Evolutionary conservation across 1,139 yeast genomes (phyloP), one percentile per base, ranked within the genome.

Genomic region (Saccharomyces pastorianus): DNA sequence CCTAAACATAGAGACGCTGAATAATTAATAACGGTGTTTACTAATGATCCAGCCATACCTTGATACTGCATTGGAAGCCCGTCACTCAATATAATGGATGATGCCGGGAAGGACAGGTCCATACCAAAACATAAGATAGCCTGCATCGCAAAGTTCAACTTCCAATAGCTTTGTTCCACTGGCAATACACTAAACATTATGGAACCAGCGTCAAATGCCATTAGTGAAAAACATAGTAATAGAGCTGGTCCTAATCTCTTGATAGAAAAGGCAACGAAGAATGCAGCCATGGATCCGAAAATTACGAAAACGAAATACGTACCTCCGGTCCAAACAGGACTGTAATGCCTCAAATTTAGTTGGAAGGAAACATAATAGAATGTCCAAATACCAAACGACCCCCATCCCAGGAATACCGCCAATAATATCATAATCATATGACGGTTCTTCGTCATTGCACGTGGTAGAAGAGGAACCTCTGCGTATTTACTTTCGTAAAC

Each of bases 1-100:
- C 82, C 83, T 48, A 80, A 69, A 52, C 78, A 75, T 6, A 81
- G 64, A 0, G 83, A 77, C 58, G 78, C 81, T 1, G 82, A 77
- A 59, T 80, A 80, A 62, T 79, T 80, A 14, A 78, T 74, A 56
- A 79, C 77, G 0, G 85, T 81, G 26, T 80, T 71, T 1, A 80
- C 81, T 54, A 80, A 66, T 1, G 83, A 80, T 1, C 83, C 83
- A 0, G 83, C 84, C 80, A 80, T 79, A 31, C 84, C 84, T 64
- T 80, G 84, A 56, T 79, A 78, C 52, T 74, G 72, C 54, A 67
- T 64, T 0, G 84, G 84, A 46, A 81, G 65, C 46, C 66, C 72
- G 57, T 81, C 82, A 9, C 82, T 78, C 47, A 80, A 64, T 6
- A 80, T 74, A 42, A 81, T 72, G 0, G 83, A 74, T 0, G 83